phyloP scores from a whole-genome alignment of 768 basidiomycete genomes.

The Cyclocybe cylindracea region DNA sequence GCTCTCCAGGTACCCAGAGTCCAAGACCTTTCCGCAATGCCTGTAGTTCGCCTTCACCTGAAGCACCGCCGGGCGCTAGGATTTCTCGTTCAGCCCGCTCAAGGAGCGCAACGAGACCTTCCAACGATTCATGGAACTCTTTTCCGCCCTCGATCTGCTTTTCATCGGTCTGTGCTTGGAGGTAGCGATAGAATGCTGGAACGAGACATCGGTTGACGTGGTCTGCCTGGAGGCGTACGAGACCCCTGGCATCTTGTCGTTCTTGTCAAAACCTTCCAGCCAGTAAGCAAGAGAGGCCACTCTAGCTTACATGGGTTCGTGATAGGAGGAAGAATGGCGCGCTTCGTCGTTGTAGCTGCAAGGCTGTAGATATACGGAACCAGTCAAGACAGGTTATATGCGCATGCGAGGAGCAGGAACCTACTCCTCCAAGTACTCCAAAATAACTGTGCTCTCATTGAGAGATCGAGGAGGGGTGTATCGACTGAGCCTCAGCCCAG shows the following conservation, averaged over 20 bases:
- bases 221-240: constrained; percentile 69
- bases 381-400: no score
- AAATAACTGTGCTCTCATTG: constrained; percentile 79
- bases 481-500: constrained; percentile 58
- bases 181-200: constrained; percentile 73
- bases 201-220: constrained; percentile 64
- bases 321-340: constrained; percentile 56
- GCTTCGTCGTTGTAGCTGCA: constrained; percentile 46
- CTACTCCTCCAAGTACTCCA: constrained; percentile 80
- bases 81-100: constrained; percentile 57
- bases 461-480: constrained; percentile 59
- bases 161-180: constrained; percentile 64
- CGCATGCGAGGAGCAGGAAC: constrained; percentile 12
- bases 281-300: not conserved
- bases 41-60: constrained; percentile 39
- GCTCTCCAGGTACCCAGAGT: constrained; percentile 53
- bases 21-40: constrained; percentile 48
- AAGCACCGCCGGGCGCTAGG: constrained; percentile 33
- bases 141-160: constrained; percentile 53
- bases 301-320: constrained; percentile 57
- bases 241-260: constrained; percentile 59
- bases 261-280: not conserved
- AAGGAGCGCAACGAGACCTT: constrained; percentile 51
- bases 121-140: constrained; percentile 56
- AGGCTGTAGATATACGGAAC: constrained; percentile 33